phyloP scores from a whole-genome alignment of 2,329 filamentous ascomycete species.

The Erysiphe pulchra region DNA sequence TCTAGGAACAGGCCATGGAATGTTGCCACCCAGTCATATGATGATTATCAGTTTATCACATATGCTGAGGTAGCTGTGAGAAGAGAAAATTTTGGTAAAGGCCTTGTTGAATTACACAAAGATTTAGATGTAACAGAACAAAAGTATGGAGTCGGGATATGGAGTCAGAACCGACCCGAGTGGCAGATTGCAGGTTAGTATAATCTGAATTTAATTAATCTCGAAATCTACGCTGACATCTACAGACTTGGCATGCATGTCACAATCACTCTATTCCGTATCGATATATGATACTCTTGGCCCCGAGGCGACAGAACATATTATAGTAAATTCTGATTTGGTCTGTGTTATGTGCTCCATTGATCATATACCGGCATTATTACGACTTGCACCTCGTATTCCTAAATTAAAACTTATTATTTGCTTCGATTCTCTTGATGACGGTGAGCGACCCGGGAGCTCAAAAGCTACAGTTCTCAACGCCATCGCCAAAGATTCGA shows the following conservation, averaged over 20 bases:
- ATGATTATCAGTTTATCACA: conserved; percentile 58
- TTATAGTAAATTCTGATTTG: conserved; percentile 72
- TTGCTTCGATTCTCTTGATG: conserved; percentile 58
- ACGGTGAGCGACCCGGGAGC: conserved; percentile 48
- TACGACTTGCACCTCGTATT: conserved; percentile 53
- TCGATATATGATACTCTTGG: conserved; percentile 93
- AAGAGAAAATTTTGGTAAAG: conserved; percentile 63
- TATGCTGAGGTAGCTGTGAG: conserved; percentile 58
- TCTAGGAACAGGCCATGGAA: conserved; percentile 64
- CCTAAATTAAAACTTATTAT: conserved; percentile 72
- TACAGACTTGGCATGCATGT: conserved; percentile 63
- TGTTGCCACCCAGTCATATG: conserved; percentile 41
- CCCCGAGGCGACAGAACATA: conserved; percentile 76
- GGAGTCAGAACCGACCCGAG: conserved; percentile 70
- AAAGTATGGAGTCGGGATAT: conserved; percentile 55
- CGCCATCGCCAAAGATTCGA: conserved; percentile 44
- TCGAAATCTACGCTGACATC: background rate
- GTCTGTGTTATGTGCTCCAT: conserved; percentile 53
- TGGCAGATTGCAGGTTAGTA: conserved; percentile 56
- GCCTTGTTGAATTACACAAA: conserved; percentile 60
- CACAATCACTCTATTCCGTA: conserved; percentile 69
- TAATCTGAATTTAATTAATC: background rate
- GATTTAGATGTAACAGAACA: conserved; percentile 37
- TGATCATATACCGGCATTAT: conserved; percentile 52
- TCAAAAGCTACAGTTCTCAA: conserved; percentile 62